phyloP scores from a whole-genome alignment of 805 yeast species.

The Candida succiphila region DNA sequence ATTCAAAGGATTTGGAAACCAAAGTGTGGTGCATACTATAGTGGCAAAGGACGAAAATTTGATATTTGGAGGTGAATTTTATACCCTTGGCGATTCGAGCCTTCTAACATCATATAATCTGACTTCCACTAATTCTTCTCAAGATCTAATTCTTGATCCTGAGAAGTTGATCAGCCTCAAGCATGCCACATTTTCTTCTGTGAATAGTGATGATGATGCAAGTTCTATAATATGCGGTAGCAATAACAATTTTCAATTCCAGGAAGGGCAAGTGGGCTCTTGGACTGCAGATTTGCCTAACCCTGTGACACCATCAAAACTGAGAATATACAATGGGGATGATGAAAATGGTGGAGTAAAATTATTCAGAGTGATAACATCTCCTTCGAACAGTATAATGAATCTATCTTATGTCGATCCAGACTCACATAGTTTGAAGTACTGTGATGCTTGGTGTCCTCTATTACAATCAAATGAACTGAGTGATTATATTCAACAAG shows the following conservation, averaged over 20 bases:
- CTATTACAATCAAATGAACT: slow-evolving; percentile 34
- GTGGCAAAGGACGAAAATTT: slow-evolving; percentile 37
- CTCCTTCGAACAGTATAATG: slow-evolving; percentile 84
- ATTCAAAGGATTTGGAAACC: slow-evolving; percentile 67
- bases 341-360: slow-evolving; percentile 34
- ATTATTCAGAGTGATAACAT: slow-evolving; percentile 61
- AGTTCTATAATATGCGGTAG: slow-evolving; percentile 50
- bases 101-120: no score
- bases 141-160: slow-evolving; percentile 32
- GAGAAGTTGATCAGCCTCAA: slow-evolving; percentile 54
- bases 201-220: slow-evolving; percentile 27
- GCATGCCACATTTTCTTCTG: slow-evolving; percentile 42
- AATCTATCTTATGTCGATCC: slow-evolving; percentile 83
- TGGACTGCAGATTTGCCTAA: slow-evolving; percentile 55
- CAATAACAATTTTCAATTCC: slow-evolving; percentile 40
- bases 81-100: slow-evolving; percentile 52
- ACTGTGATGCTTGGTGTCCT: slow-evolving; percentile 91
- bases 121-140: slow-evolving; percentile 18
- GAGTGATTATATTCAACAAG: slow-evolving; percentile 16
- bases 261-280: slow-evolving; percentile 43
- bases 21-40: slow-evolving; percentile 55
- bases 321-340: slow-evolving; percentile 60
- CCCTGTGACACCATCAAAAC: slow-evolving; percentile 54
- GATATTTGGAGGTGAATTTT: slow-evolving; percentile 73
- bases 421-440: slow-evolving; percentile 35